Conservation (phyloP, 2,329 filamentous ascomycete genomes). For the Exserohilum turcica region DNA sequence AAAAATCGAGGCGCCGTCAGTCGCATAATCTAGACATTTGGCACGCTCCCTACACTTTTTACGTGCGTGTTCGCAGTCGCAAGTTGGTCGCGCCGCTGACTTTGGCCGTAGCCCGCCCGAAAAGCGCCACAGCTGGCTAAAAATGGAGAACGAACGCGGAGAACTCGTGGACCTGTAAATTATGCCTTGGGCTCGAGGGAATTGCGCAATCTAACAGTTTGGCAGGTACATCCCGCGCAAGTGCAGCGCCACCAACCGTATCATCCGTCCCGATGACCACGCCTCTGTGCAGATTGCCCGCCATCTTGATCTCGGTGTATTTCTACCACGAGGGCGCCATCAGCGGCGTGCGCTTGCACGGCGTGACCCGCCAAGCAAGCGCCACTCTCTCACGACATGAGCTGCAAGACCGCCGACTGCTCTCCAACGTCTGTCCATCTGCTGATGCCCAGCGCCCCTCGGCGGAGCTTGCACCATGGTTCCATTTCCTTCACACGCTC, state of each 20-base stretch:
- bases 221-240: constrained; percentile 1
- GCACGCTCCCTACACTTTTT: neutral
- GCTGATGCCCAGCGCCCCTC: neutral
- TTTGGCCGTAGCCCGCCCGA: neutral
- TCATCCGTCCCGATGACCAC: constrained; percentile 1
- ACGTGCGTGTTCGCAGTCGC: neutral
- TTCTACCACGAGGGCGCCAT: neutral
- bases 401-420: neutral
- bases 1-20: neutral
- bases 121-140: neutral
- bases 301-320: neutral
- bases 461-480: neutral
- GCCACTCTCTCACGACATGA: neutral
- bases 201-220: neutral
- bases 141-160: constrained; percentile 4
- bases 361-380: neutral
- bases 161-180: constrained; percentile 1
- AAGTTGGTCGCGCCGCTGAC: neutral
- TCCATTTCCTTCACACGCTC: neutral
- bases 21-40: neutral
- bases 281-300: neutral
- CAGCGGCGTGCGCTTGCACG: neutral
- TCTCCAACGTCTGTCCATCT: neutral
- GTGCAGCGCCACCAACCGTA: constrained; percentile 2
- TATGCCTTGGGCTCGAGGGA: neutral